These are phyloP conservation scores for Cercophora samala DNA, from an alignment of 495 filamentous ascomycete genomes.

Conservation along the genomic window DNA sequence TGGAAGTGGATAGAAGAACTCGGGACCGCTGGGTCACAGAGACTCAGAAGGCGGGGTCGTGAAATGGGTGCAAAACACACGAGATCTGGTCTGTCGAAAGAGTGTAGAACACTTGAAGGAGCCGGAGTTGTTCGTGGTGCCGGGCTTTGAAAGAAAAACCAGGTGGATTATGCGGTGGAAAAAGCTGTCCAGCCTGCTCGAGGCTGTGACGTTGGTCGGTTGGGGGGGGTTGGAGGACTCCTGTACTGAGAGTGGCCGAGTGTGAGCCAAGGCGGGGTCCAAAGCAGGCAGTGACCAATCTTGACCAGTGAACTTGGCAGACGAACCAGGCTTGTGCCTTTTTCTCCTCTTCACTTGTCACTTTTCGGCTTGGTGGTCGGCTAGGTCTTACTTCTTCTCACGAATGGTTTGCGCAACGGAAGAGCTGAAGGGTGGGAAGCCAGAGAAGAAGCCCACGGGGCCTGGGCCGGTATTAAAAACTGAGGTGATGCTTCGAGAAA, in stretches of 20 bases:
- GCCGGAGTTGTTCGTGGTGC: not conserved
- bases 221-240: constrained; percentile 15
- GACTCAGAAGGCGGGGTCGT: not conserved
- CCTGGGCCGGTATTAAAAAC: constrained; percentile 13
- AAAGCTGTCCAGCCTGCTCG: constrained; percentile 15
- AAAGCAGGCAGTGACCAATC: constrained; percentile 13
- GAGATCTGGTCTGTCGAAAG: not conserved
- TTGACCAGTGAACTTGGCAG: constrained; percentile 21
- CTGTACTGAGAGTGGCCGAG: constrained; percentile 6
- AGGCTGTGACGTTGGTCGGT: constrained; percentile 23
- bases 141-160: not conserved
- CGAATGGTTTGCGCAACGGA: not conserved
- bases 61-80: not conserved
- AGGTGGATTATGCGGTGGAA: not conserved
- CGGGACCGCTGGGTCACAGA: not conserved
- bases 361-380: not conserved
- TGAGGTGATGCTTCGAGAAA: constrained; percentile 1
- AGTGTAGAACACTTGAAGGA: constrained; percentile 1
- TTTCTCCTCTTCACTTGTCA: constrained; percentile 3
- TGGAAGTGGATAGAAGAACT: constrained; percentile 4
- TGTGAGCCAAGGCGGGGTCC: constrained; percentile 15
- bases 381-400: constrained; percentile 3
- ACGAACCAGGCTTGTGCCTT: constrained; percentile 7
- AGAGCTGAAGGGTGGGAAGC: not conserved
- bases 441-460: constrained; percentile 6